Evolutionary conservation across 108 stramenopile species (phyloP), one percentile per base, ranked within the genome.

Genomic region (Nitzschia sp.): DNA sequence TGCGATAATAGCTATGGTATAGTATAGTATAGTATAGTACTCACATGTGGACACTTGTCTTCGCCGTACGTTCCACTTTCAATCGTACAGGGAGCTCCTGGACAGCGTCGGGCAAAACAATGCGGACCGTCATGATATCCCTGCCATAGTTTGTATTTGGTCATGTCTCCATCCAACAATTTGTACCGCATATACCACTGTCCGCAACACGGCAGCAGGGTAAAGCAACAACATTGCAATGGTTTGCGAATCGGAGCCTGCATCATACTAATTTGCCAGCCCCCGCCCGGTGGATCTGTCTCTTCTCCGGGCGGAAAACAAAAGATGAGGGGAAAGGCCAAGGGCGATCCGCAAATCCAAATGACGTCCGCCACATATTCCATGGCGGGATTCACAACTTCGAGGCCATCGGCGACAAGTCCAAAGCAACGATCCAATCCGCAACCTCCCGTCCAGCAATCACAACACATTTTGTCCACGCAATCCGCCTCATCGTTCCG

Each of bases 321-420:
- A 69, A 81, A 87, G 15, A 87, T 70, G 2, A 81, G 22, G 6
- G 86, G 86, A 73, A 87, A 87, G 21, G 86, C 86, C 66, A 87
- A 58, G 25, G 86, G 86, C 33, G 72, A 75, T 15, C 86, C 86
- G 41, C 77, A 77, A 45, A 73, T 56, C 80, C 86, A 87, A 70
- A 87, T 87, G 46, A 62, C 54, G 33, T 81, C 69, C 57, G 80
- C 78, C 16, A 72, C 54, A 6, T 57, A 75, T 65, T 87, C 86
- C 62, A 79, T 67, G 38, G 54, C 41, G 9, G 82, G 82, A 50
- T 66, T 74, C 70, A 80, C 4, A 32, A 56, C 54, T 66, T 83
- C 85, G 6, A 86, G 53, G 23, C 66, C 56, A 68, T 85, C 79
- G 36, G 84, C 83, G 33, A 45, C 45, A 26, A 44, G 21, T 1